Percentiles rank a stretch among this genome's conserved stretches.
phyloP scores from a whole-genome alignment of 1,284 basidiomycete species.

The Porphyrellus sp. region DNA sequence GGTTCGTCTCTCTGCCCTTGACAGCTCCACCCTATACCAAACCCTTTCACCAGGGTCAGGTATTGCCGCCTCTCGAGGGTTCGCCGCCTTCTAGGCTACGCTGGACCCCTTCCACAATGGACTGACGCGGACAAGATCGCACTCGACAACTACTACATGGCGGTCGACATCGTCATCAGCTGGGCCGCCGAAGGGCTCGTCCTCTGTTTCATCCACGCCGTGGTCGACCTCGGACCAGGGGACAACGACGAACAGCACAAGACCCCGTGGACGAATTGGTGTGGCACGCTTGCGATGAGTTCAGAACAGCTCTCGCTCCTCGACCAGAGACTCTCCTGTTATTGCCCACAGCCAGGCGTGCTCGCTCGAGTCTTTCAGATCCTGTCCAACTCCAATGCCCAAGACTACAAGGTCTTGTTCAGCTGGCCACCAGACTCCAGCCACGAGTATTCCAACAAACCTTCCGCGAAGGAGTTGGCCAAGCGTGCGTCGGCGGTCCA shows the following conservation, averaged over 20 bases:
- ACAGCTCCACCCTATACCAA: slow-evolving; percentile 12
- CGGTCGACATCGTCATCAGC: slow-evolving; percentile 91
- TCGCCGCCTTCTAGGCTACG: slow-evolving; percentile 63
- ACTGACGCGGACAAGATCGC: slow-evolving; percentile 66
- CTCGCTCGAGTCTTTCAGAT: slow-evolving; percentile 81
- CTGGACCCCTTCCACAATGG: slow-evolving; percentile 52
- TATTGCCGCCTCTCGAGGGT: slow-evolving; percentile 70
- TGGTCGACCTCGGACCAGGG: slow-evolving; percentile 66
- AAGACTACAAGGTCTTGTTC: slow-evolving; percentile 62
- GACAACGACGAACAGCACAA: slow-evolving; percentile 82
- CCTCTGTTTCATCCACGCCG: slow-evolving; percentile 93
- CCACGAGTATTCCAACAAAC: slow-evolving; percentile 46
- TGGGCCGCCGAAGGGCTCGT: slow-evolving; percentile 90
- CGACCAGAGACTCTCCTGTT: slow-evolving; percentile 53
- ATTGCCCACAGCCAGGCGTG: slow-evolving; percentile 47
- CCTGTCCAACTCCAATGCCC: slow-evolving; percentile 49
- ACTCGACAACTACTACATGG: slow-evolving; percentile 79
- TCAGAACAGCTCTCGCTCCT: slow-evolving; percentile 56
- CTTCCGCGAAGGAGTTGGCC: slow-evolving; percentile 79
- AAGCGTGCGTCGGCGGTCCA: slow-evolving; percentile 78
- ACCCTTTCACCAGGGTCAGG: slow-evolving; percentile 54
- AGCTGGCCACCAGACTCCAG: slow-evolving; percentile 82
- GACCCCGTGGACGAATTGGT: slow-evolving; percentile 92
- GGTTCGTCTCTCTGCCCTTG: slow-evolving; percentile 43
- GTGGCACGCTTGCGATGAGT: slow-evolving; percentile 71